Evolutionary conservation across 140 eudicot genomes (phyloP), one percentile per base, ranked within the genome.

Genomic region (Anethum foeniculum): DNA sequence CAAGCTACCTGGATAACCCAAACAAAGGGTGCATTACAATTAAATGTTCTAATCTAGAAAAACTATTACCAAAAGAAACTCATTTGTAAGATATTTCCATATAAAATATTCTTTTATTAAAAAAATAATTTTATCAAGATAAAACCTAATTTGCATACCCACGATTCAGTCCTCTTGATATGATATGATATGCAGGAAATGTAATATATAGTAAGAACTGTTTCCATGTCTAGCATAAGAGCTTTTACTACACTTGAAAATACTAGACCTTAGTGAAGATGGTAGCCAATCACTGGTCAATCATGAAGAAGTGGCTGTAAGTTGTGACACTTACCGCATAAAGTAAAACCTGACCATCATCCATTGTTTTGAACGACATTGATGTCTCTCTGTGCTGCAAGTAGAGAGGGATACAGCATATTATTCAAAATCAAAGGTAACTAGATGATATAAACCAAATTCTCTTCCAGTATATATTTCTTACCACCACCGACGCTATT

Each of bases 291-390:
- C 41, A 46, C 12, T 6, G 48, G 32, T 73, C 38, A 21, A 41
- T 15, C 44, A 25, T 39, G 13, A 46, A 75, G 32, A 34, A 8
- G 32, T 46, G 8, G 78, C n/a, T 15, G 23, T 28, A 12, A 18
- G 25, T 74, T 47, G 56, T 47, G 69, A 77, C 38, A 79, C 98
- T 80, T 92, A 92, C 99, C 75, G 98, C 91, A 80, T 95, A 93
- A 51, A 95, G 96, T 49, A 89, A 72, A 73, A 95, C 97, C 83
- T 88, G 99, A 72, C 99, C 99, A 84, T 95, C 99, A 84, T 92
- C 99, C 99, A 93, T 92, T 68, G 99, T 95, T 83, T 95, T 95
- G 82, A 91, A 95, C 47, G 98, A 95, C 99, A 95, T 92, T 14
- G 99, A 90, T 68, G 98, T 83, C 89, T 95, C 99, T 82, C 99